These are phyloP conservation scores for Solanum sejunctum DNA, from an alignment of 257 asterid species.

Conservation along the genomic window DNA sequence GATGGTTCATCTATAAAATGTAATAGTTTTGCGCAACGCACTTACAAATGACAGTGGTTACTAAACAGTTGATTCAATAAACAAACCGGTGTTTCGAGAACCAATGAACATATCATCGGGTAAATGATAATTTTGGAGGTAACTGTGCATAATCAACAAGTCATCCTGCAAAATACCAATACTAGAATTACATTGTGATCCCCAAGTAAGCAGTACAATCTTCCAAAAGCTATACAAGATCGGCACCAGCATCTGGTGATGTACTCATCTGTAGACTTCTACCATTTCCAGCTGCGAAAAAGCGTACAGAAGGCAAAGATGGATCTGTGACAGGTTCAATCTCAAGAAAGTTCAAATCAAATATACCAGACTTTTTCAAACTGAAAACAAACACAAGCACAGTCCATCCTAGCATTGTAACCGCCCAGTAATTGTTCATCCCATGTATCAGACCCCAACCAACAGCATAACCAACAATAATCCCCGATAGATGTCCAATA, in stretches of 20 bases:
- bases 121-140: neutral
- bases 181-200: neutral
- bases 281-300: slow-evolving; percentile 54
- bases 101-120: neutral
- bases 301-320: slow-evolving; percentile 71
- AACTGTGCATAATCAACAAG: neutral
- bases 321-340: slow-evolving; percentile 76
- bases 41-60: neutral
- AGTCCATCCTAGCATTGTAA: slow-evolving; percentile 81
- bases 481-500: slow-evolving; percentile 84
- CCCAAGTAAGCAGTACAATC: neutral
- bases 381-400: slow-evolving; percentile 49
- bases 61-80: neutral
- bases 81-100: neutral
- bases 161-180: neutral
- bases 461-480: slow-evolving; percentile 72
- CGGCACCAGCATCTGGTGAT: slow-evolving; percentile 32
- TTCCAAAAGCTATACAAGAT: slow-evolving; percentile 45
- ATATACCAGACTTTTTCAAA: slow-evolving; percentile 82
- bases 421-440: slow-evolving; percentile 89
- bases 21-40: neutral
- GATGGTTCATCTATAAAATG: neutral
- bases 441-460: slow-evolving; percentile 94
- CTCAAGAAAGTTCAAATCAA: slow-evolving; percentile 60
- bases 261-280: slow-evolving; percentile 65